phyloP scores from a whole-genome alignment of 2,329 filamentous ascomycete species.

The Hypoxylon sp. region DNA sequence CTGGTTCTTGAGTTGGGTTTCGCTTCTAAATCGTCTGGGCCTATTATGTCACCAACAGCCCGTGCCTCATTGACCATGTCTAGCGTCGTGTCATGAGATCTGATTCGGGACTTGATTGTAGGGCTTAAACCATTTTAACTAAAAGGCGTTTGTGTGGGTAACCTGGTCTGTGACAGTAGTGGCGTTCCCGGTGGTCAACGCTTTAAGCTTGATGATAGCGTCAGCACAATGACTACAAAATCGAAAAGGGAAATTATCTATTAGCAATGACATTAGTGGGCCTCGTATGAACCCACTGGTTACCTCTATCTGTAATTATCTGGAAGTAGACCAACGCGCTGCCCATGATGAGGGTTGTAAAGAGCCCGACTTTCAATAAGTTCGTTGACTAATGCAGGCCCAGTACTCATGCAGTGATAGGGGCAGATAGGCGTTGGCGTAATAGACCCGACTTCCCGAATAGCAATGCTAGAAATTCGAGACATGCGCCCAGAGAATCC shows the following conservation, averaged over 20 bases:
- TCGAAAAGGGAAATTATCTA: background rate
- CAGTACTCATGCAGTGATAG: background rate
- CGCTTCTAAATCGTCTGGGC: background rate
- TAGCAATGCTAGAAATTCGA: background rate
- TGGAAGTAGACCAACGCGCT: background rate
- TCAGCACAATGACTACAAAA: background rate
- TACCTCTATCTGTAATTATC: background rate
- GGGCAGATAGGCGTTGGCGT: background rate
- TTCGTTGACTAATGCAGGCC: conserved; percentile 10
- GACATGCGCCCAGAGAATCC: background rate
- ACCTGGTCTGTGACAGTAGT: background rate
- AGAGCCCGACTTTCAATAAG: conserved; percentile 8
- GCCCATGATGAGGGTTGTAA: background rate
- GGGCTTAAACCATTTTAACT: conserved; percentile 14
- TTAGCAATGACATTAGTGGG: background rate
- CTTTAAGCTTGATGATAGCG: background rate
- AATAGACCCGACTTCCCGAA: background rate
- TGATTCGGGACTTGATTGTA: conserved; percentile 4
- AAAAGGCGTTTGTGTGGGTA: conserved; percentile 7
- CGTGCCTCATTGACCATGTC: background rate
- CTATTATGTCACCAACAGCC: background rate
- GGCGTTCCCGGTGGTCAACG: background rate
- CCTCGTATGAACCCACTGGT: background rate
- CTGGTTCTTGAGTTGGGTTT: background rate
- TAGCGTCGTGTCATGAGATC: background rate